phyloP scores from a whole-genome alignment of 1,139 yeast genomes.

The Yarrowia galli region DNA sequence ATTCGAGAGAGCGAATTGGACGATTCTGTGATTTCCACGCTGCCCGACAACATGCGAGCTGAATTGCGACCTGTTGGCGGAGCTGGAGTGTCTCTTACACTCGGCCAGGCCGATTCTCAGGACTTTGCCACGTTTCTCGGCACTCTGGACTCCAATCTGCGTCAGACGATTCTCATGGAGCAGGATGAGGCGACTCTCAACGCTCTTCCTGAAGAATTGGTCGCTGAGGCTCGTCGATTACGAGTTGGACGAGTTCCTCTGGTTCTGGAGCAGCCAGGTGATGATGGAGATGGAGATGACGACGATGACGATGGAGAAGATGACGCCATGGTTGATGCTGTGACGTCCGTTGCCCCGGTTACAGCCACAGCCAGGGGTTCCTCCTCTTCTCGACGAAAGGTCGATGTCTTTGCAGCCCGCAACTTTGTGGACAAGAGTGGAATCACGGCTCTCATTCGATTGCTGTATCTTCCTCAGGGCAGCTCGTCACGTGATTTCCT shows the following conservation, averaged over 20 bases:
- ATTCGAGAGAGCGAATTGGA: conserved; percentile 78
- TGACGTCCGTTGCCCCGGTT: too few relatives aligned
- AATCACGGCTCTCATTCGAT: conserved; percentile 72
- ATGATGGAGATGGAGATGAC: conserved; percentile 44
- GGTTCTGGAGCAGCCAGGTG: conserved; percentile 42
- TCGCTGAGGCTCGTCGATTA: conserved; percentile 49
- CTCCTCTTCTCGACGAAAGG: conserved; percentile 44
- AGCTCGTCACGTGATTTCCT: conserved; percentile 64
- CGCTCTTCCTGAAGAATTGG: conserved; percentile 49
- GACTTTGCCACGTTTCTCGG: conserved; percentile 47
- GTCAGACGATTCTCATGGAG: conserved; percentile 51
- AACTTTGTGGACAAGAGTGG: conserved; percentile 82
- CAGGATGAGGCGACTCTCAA: conserved; percentile 50
- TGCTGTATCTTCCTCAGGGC: conserved; percentile 77
- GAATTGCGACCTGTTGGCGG: conserved; percentile 59
- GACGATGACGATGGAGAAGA: conserved; percentile 45
- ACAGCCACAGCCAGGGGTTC: too few relatives aligned
- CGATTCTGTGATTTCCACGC: conserved; percentile 80
- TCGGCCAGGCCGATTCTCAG: conserved; percentile 23
- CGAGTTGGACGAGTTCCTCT: conserved; percentile 42
- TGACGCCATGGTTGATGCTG: conserved; percentile 25
- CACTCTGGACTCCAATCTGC: conserved; percentile 50
- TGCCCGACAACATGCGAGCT: conserved; percentile 76
- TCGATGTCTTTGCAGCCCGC: conserved; percentile 46
- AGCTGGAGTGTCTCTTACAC: too few relatives aligned